Conservation (phyloP, 352 stramenopile species). For the Phytophthora gonapodyides region DNA sequence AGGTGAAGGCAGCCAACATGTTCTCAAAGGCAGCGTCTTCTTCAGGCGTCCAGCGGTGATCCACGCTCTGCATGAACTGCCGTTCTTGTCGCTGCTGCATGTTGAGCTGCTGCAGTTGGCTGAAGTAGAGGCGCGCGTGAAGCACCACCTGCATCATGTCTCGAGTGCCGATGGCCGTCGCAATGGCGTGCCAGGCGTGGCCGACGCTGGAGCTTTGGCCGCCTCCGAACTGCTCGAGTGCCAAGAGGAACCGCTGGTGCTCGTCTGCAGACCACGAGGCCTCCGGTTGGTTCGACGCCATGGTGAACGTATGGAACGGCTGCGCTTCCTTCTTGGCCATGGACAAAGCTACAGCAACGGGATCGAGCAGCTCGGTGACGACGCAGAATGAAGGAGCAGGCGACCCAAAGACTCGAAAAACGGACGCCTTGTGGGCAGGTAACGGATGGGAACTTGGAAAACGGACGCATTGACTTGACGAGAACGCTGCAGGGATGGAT, state of each 20-base stretch:
- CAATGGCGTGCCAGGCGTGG: constrained; percentile 64
- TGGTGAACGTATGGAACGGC: constrained; percentile 32
- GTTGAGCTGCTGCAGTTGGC: constrained; percentile 52
- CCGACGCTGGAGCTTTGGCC: constrained; percentile 44
- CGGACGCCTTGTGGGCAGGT: constrained; percentile 20
- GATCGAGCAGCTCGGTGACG: constrained; percentile 3
- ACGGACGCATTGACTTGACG: too few species aligned
- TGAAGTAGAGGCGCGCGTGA: constrained; percentile 60
- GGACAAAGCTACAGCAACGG: not conserved
- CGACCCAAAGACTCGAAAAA: constrained; percentile 21
- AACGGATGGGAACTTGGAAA: constrained; percentile 7
- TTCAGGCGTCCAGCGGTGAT: constrained; percentile 61
- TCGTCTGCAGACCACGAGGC: constrained; percentile 59
- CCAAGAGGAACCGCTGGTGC: constrained; percentile 70
- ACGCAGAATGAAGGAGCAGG: constrained; percentile 1
- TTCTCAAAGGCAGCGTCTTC: constrained; percentile 74
- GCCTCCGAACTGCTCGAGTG: constrained; percentile 65
- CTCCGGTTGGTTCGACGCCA: constrained; percentile 26
- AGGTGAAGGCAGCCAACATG: constrained; percentile 52
- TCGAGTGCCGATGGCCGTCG: constrained; percentile 56
- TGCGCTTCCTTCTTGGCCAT: constrained; percentile 31
- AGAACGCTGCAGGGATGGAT: too few species aligned
- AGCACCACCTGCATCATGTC: constrained; percentile 45
- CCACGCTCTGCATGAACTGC: constrained; percentile 57
- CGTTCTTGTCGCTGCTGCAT: constrained; percentile 48